Base-by-base conservation (phyloP, 2,329 filamentous ascomycete genomes). In the Ophiostoma australiae region DNA sequence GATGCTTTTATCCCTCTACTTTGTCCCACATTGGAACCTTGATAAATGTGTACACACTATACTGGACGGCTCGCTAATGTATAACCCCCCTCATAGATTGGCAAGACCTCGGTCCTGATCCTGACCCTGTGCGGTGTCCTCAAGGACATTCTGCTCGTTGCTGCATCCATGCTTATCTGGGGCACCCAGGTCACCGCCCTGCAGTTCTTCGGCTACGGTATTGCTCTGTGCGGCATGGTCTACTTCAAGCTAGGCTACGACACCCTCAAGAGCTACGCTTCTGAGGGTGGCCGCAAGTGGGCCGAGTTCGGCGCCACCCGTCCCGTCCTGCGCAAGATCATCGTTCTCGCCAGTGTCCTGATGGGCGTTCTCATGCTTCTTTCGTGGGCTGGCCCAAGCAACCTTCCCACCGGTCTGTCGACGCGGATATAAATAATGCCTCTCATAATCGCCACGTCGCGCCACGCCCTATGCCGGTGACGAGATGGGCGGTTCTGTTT, bases 161-260 rank as follows among this genome's bases (percentile, higher is more conserved):
- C 84, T 70, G 90, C 90, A 66, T 93, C 91, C 73, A 93, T 94
- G 88, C 80, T 91, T 75, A 91, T 94, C 80, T 94, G 91, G 90
- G 87, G 87, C 76, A 91, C 91, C 74, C 87, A 89, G 69, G 89
- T 94, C 74, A 88, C 90, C 20, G 82, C 82, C 70, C 86, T 94
- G 71, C 92, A 95, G 83, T 90, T 91, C 79, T 93, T 94, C 78
- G 92, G 92, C 75, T 95, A 94, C 85, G 86, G 85, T 80, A 92
- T 94, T 78, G 91, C 92, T 69, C 87, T 94, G 39, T 85, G 83
- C 73, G 92, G 91, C 77, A 91, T 95, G 82, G 81, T 93, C 75
- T 93, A 92, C 86, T 94, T 93, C 86, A 94, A 94, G 86, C 89
- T 94, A 73, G 91, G 92, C 71, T 87, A 86, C 72, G 93, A 97